Evolutionary conservation across 2,329 filamentous ascomycete genomes (phyloP).

Genomic region (Lanzia echinophila): DNA sequence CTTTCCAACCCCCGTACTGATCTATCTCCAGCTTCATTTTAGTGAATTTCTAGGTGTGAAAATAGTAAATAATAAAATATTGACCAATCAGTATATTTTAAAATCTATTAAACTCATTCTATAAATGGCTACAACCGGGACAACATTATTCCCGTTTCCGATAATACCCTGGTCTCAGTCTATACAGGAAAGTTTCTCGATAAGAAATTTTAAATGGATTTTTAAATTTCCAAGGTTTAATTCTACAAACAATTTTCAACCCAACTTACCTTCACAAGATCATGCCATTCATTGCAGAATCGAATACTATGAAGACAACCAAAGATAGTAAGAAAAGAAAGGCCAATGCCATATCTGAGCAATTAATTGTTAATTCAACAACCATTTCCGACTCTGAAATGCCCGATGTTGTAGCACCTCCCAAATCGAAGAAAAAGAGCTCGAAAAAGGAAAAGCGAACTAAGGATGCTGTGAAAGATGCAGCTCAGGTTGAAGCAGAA

Average conservation of each 20-base stretch:
- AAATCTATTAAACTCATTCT: no score
- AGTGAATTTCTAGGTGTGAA: no score
- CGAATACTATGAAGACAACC: background rate
- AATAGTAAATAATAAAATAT: no score
- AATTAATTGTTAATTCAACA: background rate
- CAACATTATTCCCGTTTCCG: conserved; percentile 3
- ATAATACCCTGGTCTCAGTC: no score
- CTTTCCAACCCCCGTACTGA: no score
- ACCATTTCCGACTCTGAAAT: conserved; percentile 1
- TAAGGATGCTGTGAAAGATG: background rate
- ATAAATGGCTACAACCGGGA: conserved; percentile 4
- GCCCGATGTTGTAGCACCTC: background rate
- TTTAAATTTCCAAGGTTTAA: background rate
- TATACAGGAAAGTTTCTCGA: conserved; percentile 11
- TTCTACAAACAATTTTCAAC: background rate
- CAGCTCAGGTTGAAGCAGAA: no score
- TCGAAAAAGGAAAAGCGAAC: background rate
- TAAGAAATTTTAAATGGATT: conserved; percentile 10
- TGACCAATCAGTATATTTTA: no score
- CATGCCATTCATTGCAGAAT: conserved; percentile 5
- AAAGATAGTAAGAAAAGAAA: conserved; percentile 19
- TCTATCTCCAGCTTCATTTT: no score
- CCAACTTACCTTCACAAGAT: background rate
- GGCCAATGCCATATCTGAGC: conserved; percentile 9
- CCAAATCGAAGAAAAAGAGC: conserved; percentile 9